Base-by-base conservation (phyloP, 2,329 filamentous ascomycete genomes). In the Diplodia corticola region DNA sequence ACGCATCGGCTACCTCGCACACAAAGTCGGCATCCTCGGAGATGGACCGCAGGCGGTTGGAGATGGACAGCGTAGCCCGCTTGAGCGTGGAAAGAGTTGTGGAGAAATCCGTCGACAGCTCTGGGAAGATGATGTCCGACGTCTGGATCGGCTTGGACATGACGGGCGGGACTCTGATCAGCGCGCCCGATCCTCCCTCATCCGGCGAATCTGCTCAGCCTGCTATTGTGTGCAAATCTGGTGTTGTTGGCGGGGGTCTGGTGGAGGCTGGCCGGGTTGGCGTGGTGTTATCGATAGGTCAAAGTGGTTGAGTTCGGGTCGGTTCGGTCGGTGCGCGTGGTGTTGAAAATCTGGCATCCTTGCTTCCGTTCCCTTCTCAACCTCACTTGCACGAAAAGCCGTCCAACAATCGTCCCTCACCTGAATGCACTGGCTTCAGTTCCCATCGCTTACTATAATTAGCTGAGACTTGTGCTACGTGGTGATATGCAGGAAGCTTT, bases 41-140 rank as follows among this genome's bases (percentile, higher is more conserved):
- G 76, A 98, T 94, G 30, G 92, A 97, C 33, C 81, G 80, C 13
- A 99, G 86, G 17, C 94, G 90, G 80, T 97, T 97, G 70, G 86
- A 84, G 69, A 95, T 87, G 69, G 90, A 91, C 59, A 96, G 85
- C 24, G 91, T 90, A 24, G 89, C 87, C 71, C 90, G 87, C 75
- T 90, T 92, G 68, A 97, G 86, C 35, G 89, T 88, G 57, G 85
- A 82, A 15, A 96, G 86, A 4, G 84, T 88, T 12, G 82, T 87
- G 37, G 88, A 91, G 74, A 94, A 86, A 69, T 89, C 88, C 69
- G 87, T 86, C n/a, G 80, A 80, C 35, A 81, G 77, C 20, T 79
- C 79, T 24, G 85, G 83, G 72, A 88, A 87, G 70, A 87, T 81
- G 64, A 88, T 78, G 54, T 81, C 76, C 12, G 73, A 69, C 22